Evolutionary conservation across 192 early-diverging fungal species (phyloP), one percentile per base, ranked within the genome.

Genomic region (Dissophora globulifera): DNA sequence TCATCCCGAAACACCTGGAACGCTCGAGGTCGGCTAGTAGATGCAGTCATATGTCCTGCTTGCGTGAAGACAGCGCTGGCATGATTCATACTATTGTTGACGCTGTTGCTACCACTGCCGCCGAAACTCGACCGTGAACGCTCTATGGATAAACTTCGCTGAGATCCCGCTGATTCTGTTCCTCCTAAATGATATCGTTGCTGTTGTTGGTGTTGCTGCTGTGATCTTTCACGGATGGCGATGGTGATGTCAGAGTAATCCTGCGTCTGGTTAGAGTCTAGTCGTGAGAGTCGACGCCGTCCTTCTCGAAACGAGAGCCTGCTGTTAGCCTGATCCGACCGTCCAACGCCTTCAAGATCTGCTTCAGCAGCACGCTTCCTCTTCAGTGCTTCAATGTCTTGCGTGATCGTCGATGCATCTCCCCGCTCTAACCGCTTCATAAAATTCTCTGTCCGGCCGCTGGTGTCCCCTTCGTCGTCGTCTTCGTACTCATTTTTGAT

Each of bases 371-470:
- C 47, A 7, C 38, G 65, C 20, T 31, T 49, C 38, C 65, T 53
- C 55, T 52, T 67, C 11, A 67, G 42, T 13, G 33, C 55, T 29
- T 57, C 65, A 40, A 67, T 67, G 32, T 67, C 55, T 27, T 58
- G 65, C 0, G 65, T 67, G 48, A 67, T 67, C 4, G 55, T 67
- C 1, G 65, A 67, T 3, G 31, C 23, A 30, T 19, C 42, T 16
- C 55, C 65, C 23, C 35, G 22, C 32, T 67, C 65, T 7, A 67
- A 19, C 16, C 22, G 42, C 31, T 6, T 47, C 2, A 45, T 8
- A 25, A 58, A 67, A 27, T 30, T 25, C 9, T 58, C 56, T 22
- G 55, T 51, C 13, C 29, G 43, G 9, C 50, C 62, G n/a, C 49
- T 20, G 3, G 7, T 2, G 25, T 30, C 54, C 12, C 43, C 41